Base-by-base conservation (phyloP, 225 moss, liverwort and hornwort genomes). In the Anthoceros angustus region DNA sequence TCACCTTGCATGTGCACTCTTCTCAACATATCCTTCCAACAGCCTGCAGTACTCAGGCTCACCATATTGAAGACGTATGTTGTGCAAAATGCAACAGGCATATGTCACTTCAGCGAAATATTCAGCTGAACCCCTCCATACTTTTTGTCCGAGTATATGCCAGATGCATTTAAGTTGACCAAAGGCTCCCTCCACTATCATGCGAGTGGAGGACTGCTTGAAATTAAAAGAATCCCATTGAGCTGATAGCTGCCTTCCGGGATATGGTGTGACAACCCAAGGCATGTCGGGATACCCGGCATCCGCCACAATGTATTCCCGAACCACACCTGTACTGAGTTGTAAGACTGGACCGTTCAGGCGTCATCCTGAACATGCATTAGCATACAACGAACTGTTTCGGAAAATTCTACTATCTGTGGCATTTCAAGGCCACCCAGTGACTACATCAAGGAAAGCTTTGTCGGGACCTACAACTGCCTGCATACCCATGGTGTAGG, bases 21-120 rank as follows among this genome's bases (percentile, higher is more conserved):
- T 43, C 43, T 43, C 9, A 43, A 12, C 12, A 12, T 43, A 43
- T 43, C 43, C 43, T 12, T 43, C 43, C 8, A 7, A 43, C 43
- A 43, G 43, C 43, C 43, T 43, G 9, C 43, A 7, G 12, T 43
- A 7, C 9, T 8, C 12, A 7, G 43, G 9, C 43, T 86, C 86
- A 32, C 83, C 86, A 74, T 76, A 80, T 41, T 85, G 81, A 49
- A 85, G 77, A 77, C 82, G 80, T 32, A 85, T 85, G 70, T 90
- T 90, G 70, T 90, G 90, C 62, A 90, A 70, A 61, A 87, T 74
- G 72, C 90, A 90, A 72, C 90, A 87, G 64, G 83, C 83, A 41
- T 83, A 78, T 43, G 87, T 83, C 70, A 87, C 77, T 46, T 82
- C 83, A 12, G 87, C 84, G 25, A 90, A 80, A 61, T 85, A 81